Conservation (phyloP, 2,329 filamentous ascomycete genomes). For the Fusarium brevicatenulatum region DNA sequence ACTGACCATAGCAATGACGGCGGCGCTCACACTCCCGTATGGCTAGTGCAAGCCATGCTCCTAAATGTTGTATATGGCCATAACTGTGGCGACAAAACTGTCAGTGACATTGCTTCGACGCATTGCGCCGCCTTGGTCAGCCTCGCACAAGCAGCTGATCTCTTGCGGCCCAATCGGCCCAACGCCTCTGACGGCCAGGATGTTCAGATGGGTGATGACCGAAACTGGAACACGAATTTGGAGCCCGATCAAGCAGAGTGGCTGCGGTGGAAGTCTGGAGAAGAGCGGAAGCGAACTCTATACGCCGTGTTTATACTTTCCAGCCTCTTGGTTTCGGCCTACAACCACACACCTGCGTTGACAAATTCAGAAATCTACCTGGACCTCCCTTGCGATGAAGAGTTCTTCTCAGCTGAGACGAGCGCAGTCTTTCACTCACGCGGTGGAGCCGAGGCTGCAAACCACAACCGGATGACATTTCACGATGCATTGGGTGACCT, state of each 20-base stretch:
- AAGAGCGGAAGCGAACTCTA: constrained; percentile 92
- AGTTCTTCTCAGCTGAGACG: constrained; percentile 85
- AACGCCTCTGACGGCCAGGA: constrained; percentile 62
- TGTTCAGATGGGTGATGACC: constrained; percentile 66
- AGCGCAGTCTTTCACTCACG: constrained; percentile 82
- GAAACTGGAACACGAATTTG: constrained; percentile 57
- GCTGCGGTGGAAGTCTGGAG: constrained; percentile 86
- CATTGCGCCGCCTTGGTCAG: constrained; percentile 92
- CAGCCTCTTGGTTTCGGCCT: constrained; percentile 88
- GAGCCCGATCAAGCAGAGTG: constrained; percentile 69
- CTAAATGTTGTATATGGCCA: constrained; percentile 96
- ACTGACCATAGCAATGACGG: constrained; percentile 65
- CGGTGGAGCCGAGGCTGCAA: constrained; percentile 76
- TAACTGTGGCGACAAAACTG: constrained; percentile 90
- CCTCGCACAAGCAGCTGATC: constrained; percentile 86
- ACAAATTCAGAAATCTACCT: constrained; percentile 94
- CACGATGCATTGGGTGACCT: constrained; percentile 83
- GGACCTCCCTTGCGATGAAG: constrained; percentile 92
- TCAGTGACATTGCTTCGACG: constrained; percentile 90
- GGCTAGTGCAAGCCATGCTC: constrained; percentile 97
- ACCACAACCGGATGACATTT: constrained; percentile 80
- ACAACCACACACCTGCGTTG: constrained; percentile 90
- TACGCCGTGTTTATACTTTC: constrained; percentile 93
- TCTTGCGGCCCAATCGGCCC: constrained; percentile 62
- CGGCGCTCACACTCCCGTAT: constrained; percentile 81